phyloP scores from a whole-genome alignment of 1,284 basidiomycete genomes.

The Phylloboletellus chloephorus region DNA sequence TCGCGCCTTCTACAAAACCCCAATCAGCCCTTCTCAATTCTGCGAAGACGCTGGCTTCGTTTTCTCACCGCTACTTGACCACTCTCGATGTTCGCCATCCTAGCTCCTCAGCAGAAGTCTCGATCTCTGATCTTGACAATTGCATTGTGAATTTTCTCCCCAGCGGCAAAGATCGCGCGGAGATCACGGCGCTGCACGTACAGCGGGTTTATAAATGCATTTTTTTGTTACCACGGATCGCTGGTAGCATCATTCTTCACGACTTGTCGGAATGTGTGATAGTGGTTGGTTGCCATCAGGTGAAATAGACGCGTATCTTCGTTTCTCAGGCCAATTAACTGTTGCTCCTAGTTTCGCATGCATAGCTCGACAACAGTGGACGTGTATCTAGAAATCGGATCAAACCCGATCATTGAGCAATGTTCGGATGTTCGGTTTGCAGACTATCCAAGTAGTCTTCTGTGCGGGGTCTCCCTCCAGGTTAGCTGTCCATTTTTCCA shows the following conservation, averaged over 20 bases:
- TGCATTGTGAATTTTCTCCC: constrained; percentile 66
- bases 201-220: constrained; percentile 48
- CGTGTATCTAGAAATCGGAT: constrained; percentile 58
- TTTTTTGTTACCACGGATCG: constrained; percentile 56
- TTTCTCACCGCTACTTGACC: constrained; percentile 40
- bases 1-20: constrained; percentile 7
- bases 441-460: constrained; percentile 44
- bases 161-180: constrained; percentile 6
- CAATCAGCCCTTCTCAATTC: constrained; percentile 28
- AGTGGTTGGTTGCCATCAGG: constrained; percentile 74
- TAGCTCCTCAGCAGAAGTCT: constrained; percentile 39
- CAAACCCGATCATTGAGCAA: constrained; percentile 74
- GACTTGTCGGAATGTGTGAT: constrained; percentile 55
- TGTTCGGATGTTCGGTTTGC: constrained; percentile 57
- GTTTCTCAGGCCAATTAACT: not conserved
- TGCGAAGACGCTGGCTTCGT: constrained; percentile 36
- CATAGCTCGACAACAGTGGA: constrained; percentile 58
- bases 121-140: constrained; percentile 51
- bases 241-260: constrained; percentile 68
- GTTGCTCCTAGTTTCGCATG: constrained; percentile 64
- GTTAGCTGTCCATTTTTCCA: constrained; percentile 16
- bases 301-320: constrained; percentile 27
- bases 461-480: constrained; percentile 6
- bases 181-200: constrained; percentile 53
- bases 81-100: constrained; percentile 29